Evolutionary conservation across 805 yeast genomes (phyloP).

Genomic region (Candida nitratophila): DNA sequence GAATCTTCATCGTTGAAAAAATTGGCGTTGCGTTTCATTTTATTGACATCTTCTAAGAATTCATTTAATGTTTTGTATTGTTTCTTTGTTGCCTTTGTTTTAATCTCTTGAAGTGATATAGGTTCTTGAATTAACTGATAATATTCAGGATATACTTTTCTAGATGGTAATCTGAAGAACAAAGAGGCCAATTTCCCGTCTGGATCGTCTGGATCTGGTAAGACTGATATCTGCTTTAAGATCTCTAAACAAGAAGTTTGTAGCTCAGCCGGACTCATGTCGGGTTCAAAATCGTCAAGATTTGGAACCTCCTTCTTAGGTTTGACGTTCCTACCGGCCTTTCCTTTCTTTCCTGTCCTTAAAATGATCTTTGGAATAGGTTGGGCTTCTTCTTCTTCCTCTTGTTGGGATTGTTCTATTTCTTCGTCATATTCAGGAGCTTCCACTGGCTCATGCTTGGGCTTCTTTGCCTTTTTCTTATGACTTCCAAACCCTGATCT

Average conservation of each 20-base stretch:
- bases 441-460: background rate
- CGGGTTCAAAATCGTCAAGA: background rate
- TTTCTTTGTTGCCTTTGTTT: conserved; percentile 33
- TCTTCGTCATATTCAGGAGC: background rate
- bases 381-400: too few relatives aligned
- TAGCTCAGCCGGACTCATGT: background rate
- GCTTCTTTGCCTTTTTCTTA: background rate
- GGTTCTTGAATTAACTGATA: conserved; percentile 59
- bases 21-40: conserved; percentile 65
- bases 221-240: conserved; percentile 24
- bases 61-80: conserved; percentile 32
- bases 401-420: background rate
- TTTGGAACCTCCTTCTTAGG: background rate
- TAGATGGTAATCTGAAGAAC: conserved; percentile 68
- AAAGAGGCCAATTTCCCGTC: conserved; percentile 33
- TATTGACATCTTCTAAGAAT: conserved; percentile 53
- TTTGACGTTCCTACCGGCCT: background rate
- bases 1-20: conserved; percentile 63
- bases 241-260: conserved; percentile 23
- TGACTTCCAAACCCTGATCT: background rate
- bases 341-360: background rate
- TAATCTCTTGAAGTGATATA: conserved; percentile 63
- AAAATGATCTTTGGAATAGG: background rate
- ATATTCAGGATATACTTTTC: conserved; percentile 74
- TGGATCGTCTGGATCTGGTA: conserved; percentile 27